Conservation (phyloP, 164 flowering plant species). For the Nelumbo lutea region DNA sequence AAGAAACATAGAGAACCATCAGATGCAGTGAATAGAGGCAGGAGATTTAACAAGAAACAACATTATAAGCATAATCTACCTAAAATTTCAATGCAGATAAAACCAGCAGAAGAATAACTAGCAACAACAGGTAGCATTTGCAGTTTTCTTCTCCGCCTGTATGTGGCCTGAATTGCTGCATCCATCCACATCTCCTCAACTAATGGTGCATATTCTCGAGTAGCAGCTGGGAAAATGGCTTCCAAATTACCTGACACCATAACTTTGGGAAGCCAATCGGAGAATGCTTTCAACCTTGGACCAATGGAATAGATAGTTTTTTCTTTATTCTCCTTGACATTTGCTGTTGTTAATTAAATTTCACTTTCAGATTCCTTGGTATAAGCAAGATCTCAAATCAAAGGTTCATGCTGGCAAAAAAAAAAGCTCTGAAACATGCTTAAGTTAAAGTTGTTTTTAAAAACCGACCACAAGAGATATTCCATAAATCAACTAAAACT, state of each 20-base stretch:
- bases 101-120: slow-evolving; percentile 29
- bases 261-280: slow-evolving; percentile 89
- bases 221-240: slow-evolving; percentile 88
- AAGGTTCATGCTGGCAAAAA: background rate
- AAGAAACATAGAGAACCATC: background rate
- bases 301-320: slow-evolving; percentile 54
- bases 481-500: too few relatives aligned
- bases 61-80: background rate
- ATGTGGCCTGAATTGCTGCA: slow-evolving; percentile 86
- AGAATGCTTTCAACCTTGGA: slow-evolving; percentile 71
- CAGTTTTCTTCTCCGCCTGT: slow-evolving; percentile 67
- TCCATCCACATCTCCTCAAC: slow-evolving; percentile 87
- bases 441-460: too few relatives aligned
- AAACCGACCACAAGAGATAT: too few relatives aligned
- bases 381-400: slow-evolving; percentile 8
- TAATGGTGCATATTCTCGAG: slow-evolving; percentile 92
- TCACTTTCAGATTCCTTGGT: slow-evolving; percentile 3
- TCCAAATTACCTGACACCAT: slow-evolving; percentile 87
- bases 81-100: background rate
- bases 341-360: slow-evolving; percentile 31
- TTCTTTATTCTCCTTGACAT: slow-evolving; percentile 15
- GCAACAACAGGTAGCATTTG: slow-evolving; percentile 68
- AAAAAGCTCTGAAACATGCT: background rate
- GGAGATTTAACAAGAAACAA: too few relatives aligned
- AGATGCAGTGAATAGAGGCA: background rate